Evolutionary conservation across 1,139 yeast species (phyloP).

Genomic region (Saccharomyces hybrid): DNA sequence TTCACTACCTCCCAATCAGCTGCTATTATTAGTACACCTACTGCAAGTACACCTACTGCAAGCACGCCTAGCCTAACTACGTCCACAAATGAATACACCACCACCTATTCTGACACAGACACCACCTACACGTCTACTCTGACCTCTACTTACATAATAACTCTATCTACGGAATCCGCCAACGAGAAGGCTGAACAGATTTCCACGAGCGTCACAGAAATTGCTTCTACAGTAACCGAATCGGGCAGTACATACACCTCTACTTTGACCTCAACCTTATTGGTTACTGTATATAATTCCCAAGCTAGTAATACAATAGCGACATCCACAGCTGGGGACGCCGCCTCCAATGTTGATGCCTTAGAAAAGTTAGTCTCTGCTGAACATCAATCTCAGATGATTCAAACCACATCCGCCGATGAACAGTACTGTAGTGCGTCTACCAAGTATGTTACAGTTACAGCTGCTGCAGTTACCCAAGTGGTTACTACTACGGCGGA

Average conservation of each 20-base stretch:
- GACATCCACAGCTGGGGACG: background rate
- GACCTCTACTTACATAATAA: slow-evolving; percentile 4
- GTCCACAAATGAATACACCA: slow-evolving; percentile 1
- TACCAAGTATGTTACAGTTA: slow-evolving; percentile 9
- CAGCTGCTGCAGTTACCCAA: background rate
- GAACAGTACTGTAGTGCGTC: slow-evolving; percentile 2
- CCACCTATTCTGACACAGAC: slow-evolving; percentile 2
- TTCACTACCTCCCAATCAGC: slow-evolving; percentile 10
- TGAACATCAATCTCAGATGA: background rate
- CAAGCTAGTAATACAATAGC: slow-evolving; percentile 5
- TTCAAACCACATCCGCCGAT: background rate
- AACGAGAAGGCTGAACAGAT: slow-evolving; percentile 6
- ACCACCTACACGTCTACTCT: slow-evolving; percentile 2
- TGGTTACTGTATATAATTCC: slow-evolving; percentile 11
- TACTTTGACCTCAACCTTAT: slow-evolving; percentile 18
- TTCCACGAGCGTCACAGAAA: slow-evolving; percentile 8
- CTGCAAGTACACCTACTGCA: background rate
- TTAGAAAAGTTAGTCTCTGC: background rate
- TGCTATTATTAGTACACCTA: background rate
- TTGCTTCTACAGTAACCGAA: slow-evolving; percentile 9
- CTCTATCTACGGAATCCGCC: slow-evolving; percentile 4
- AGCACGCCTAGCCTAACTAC: background rate
- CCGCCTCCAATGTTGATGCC: slow-evolving; percentile 2
- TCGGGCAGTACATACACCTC: slow-evolving; percentile 13
- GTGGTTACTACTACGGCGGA: background rate